Base-by-base conservation (phyloP, 2,329 filamentous ascomycete genomes). In the Polychaeton citri region DNA sequence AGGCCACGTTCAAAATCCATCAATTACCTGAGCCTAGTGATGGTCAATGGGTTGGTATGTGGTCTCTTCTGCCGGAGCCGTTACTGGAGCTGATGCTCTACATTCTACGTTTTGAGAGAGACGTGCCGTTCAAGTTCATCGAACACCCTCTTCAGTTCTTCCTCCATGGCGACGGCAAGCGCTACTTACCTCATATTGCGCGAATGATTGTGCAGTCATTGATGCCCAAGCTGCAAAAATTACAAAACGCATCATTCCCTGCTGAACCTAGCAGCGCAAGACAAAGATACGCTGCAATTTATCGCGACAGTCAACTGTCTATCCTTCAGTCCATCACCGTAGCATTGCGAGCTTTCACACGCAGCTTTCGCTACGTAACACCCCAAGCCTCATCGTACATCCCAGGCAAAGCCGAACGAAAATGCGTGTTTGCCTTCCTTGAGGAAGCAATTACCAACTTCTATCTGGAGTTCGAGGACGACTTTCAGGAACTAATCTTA, bases 221-320 rank as follows among this genome's bases (percentile, higher is more conserved):
- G 6, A 43, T 49, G 16, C 54, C 54, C 1, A 55, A 61, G 24
- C 45, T 52, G 24, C 41, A 44, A 12, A 58, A 54, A 28, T 43
- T 57, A 6, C 44, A 53, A 21, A 32, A 43, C 19, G 43, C 42
- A 17, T 45, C 48, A 5, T 38, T 54, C 16, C 50, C 55, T 4
- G 28, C 16, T 5, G 32, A 42, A 24, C 57, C 57, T 6, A 21
- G 34, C 26, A 66, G 63, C 40, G 32, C 44, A 2, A 62, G 55
- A 37, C 63, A 66, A 45, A 47, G 43, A 18, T 57, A 57, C 32
- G 62, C 63, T 2, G 54, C 53, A 24, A 58, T 62, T 5, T 68
- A 66, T 42, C 58, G 64, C 15, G 51, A 59, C 31, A 52, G 59
- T 5, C 64, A 67, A 44, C 39, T 51, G 10, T 36, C 34, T 2